These are phyloP conservation scores for Catharanthus roseus DNA, from an alignment of 257 asterid genomes.

Conservation along the genomic window DNA sequence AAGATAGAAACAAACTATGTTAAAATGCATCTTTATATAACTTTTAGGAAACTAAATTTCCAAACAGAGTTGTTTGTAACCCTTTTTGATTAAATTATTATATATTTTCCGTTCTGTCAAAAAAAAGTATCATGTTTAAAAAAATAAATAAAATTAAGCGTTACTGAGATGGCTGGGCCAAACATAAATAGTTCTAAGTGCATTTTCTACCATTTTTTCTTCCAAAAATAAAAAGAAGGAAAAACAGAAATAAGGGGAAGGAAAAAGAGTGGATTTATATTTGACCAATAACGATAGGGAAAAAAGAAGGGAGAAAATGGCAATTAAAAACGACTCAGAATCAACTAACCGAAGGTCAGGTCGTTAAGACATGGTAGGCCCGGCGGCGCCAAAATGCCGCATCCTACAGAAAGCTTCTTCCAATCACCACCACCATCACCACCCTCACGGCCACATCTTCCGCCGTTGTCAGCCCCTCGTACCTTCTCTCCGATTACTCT, in stretches of 20 bases:
- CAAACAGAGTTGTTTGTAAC: no score
- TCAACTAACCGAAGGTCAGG: neutral
- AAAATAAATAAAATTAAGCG: no score
- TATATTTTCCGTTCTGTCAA: no score
- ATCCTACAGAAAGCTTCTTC: constrained; percentile 11
- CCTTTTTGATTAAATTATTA: no score
- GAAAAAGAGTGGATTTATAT: neutral
- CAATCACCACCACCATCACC: constrained; percentile 16
- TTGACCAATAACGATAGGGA: neutral
- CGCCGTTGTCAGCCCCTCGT: constrained; percentile 26
- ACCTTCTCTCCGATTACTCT: neutral
- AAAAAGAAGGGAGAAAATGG: neutral
- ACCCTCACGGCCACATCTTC: constrained; percentile 17
- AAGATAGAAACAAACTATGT: no score
- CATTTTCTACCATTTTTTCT: no score
- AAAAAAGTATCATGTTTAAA: no score
- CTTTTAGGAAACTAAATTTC: no score
- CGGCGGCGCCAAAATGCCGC: constrained; percentile 29
- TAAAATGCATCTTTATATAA: no score
- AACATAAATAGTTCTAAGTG: no score
- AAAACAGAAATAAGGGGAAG: neutral
- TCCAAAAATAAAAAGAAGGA: no score
- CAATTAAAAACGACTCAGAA: neutral
- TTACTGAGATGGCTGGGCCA: no score
- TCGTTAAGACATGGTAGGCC: constrained; percentile 13